Evolutionary conservation across 345 rosid species (phyloP).

Genomic region (Eucalyptus fibrosa): DNA sequence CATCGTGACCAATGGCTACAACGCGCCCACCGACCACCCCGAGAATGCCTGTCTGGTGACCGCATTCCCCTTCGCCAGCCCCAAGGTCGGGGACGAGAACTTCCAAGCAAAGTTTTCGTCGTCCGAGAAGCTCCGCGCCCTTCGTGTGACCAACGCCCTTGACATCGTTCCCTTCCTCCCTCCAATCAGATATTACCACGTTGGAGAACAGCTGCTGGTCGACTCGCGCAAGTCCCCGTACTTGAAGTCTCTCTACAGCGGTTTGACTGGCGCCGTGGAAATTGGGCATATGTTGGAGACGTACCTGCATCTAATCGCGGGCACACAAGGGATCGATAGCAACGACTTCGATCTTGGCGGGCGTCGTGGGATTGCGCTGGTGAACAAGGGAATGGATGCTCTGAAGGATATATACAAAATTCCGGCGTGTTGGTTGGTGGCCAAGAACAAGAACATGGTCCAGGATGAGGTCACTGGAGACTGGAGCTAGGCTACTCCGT

Average conservation of each 20-base stretch:
- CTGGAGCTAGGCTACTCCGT: neutral
- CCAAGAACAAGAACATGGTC: slow-evolving; percentile 50
- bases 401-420: slow-evolving; percentile 15
- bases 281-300: slow-evolving; percentile 46
- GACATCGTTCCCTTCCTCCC: slow-evolving; percentile 61
- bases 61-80: slow-evolving; percentile 42
- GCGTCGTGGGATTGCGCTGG: slow-evolving; percentile 33
- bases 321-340: slow-evolving; percentile 33
- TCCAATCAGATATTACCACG: slow-evolving; percentile 35
- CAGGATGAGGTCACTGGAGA: neutral
- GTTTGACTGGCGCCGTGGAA: slow-evolving; percentile 1
- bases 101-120: slow-evolving; percentile 20
- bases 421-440: slow-evolving; percentile 42
- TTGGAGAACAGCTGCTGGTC: slow-evolving; percentile 44
- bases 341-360: slow-evolving; percentile 33
- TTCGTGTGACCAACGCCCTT: slow-evolving; percentile 27
- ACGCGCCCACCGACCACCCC: slow-evolving; percentile 9
- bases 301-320: slow-evolving; percentile 65
- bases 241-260: slow-evolving; percentile 7
- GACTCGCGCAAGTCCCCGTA: slow-evolving; percentile 43
- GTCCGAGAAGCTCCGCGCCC: slow-evolving; percentile 28
- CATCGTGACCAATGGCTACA: slow-evolving; percentile 39
- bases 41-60: slow-evolving; percentile 31
- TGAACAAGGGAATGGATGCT: slow-evolving; percentile 35
- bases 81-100: slow-evolving; percentile 41